Evolutionary conservation across 441 rosid genomes (phyloP).

Genomic region (Jatropha multifida): DNA sequence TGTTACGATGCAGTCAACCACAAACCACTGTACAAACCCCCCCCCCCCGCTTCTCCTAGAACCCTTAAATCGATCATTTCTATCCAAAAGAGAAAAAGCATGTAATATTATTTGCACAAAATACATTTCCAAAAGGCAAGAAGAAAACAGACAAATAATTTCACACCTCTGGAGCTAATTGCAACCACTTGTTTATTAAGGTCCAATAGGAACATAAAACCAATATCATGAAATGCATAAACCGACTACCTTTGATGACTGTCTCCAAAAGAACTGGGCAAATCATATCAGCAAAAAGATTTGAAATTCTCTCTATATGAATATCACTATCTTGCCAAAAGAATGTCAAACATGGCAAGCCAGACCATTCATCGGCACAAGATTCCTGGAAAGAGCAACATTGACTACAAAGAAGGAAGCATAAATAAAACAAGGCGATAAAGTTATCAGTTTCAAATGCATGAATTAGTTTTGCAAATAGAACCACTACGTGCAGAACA

Average conservation of each 20-base stretch:
- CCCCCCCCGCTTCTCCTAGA: not conserved
- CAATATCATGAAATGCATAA: not conserved
- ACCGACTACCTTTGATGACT: constrained; percentile 70
- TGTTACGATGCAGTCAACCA: not conserved
- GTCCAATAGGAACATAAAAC: not conserved
- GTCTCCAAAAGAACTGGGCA: constrained; percentile 80
- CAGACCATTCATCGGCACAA: constrained; percentile 37
- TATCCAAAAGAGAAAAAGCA: not conserved
- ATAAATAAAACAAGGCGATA: constrained; percentile 13
- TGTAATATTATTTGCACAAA: not conserved
- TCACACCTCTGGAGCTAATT: not conserved
- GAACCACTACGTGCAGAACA: not conserved
- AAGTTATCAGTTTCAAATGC: not conserved
- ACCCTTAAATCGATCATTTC: not conserved
- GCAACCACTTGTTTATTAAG: not conserved
- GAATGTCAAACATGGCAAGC: constrained; percentile 74
- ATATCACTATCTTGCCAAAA: constrained; percentile 43
- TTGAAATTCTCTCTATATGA: constrained; percentile 17
- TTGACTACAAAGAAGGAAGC: constrained; percentile 51
- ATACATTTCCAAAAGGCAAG: not conserved
- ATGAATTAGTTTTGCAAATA: not conserved
- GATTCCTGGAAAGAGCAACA: constrained; percentile 61
- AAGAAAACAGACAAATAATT: not conserved
- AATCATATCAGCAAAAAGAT: constrained; percentile 57
- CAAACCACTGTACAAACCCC: too few relatives aligned